Percentiles rank a stretch among this genome's conserved stretches.
Conservation (phyloP, 2,329 filamentous ascomycete species). For the Penicillium sp. region DNA sequence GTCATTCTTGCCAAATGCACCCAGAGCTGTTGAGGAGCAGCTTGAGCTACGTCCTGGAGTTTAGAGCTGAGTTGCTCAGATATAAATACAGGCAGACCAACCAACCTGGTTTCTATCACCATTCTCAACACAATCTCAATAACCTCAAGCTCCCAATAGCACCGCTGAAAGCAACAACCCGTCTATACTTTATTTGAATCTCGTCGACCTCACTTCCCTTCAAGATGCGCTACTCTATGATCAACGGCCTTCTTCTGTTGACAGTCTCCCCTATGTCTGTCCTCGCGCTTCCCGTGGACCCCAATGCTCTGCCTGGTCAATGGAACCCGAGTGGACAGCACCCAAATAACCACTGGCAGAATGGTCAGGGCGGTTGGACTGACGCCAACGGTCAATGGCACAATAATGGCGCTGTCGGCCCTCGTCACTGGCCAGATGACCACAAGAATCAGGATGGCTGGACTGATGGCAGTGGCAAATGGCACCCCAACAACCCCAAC, state of each 20-base stretch:
- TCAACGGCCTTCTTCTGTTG: conserved; percentile 17
- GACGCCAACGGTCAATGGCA: too few relatives aligned
- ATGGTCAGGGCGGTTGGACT: conserved; percentile 1
- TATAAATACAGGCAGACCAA: conserved; percentile 16
- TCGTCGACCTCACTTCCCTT: background rate
- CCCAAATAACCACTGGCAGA: conserved; percentile 16
- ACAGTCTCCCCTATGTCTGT: conserved; percentile 16
- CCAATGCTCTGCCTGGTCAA: conserved; percentile 14
- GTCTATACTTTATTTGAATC: background rate
- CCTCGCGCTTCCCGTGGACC: conserved; percentile 18
- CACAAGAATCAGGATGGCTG: too few relatives aligned
- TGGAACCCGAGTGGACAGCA: conserved; percentile 20
- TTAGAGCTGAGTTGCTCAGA: background rate
- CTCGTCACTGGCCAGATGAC: too few relatives aligned
- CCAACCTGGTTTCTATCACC: conserved; percentile 1
- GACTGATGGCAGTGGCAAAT: too few relatives aligned
- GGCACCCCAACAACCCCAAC: background rate
- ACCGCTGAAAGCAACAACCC: background rate
- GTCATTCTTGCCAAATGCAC: conserved; percentile 3
- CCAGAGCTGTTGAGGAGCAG: background rate
- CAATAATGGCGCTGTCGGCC: too few relatives aligned
- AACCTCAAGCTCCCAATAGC: conserved; percentile 1
- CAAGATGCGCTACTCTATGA: conserved; percentile 18
- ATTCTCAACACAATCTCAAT: conserved; percentile 12
- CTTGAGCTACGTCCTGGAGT: conserved; percentile 1